phyloP scores from a whole-genome alignment of 1,284 basidiomycete species.

The Coriolopsis trogii region DNA sequence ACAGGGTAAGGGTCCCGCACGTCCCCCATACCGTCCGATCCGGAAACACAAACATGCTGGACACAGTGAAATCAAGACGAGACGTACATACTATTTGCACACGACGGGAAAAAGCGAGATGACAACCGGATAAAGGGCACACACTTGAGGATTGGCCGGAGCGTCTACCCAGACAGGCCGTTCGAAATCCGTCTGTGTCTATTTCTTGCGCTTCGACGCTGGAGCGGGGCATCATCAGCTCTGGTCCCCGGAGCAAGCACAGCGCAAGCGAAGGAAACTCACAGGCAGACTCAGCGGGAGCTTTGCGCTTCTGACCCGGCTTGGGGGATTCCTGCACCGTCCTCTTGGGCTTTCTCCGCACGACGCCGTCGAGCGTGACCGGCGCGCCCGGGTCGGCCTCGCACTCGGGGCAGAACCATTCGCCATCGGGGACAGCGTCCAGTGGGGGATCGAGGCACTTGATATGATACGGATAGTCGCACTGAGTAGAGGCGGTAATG shows the following conservation, averaged over 20 bases:
- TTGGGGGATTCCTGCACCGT: constrained; percentile 26
- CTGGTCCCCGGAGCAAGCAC: too few species aligned
- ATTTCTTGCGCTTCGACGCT: constrained; percentile 38
- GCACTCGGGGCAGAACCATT: constrained; percentile 91
- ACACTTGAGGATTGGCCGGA: too few species aligned
- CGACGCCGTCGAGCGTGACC: constrained; percentile 31
- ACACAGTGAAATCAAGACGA: too few species aligned
- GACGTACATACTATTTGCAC: not conserved
- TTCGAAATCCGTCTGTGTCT: too few species aligned
- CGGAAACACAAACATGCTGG: too few species aligned
- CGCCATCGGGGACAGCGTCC: constrained; percentile 78
- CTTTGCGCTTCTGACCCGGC: constrained; percentile 39
- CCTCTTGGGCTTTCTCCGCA: constrained; percentile 18
- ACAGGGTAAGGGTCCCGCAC: constrained; percentile 7
- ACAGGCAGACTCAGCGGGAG: constrained; percentile 24
- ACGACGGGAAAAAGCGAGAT: too few species aligned
- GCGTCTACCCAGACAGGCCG: too few species aligned
- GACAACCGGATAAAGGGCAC: too few species aligned
- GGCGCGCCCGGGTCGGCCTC: constrained; percentile 39
- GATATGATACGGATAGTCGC: constrained; percentile 88
- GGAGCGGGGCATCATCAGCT: not conserved
- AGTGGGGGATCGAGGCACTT: constrained; percentile 83
- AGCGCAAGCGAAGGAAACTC: not conserved
- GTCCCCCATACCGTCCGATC: constrained; percentile 4
- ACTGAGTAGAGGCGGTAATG: constrained; percentile 46